A percentile compares a stretch with the other conserved stretches of the same genome.
Evolutionary conservation across 805 yeast species (phyloP).

Genomic region (Yamadazyma sp.): DNA sequence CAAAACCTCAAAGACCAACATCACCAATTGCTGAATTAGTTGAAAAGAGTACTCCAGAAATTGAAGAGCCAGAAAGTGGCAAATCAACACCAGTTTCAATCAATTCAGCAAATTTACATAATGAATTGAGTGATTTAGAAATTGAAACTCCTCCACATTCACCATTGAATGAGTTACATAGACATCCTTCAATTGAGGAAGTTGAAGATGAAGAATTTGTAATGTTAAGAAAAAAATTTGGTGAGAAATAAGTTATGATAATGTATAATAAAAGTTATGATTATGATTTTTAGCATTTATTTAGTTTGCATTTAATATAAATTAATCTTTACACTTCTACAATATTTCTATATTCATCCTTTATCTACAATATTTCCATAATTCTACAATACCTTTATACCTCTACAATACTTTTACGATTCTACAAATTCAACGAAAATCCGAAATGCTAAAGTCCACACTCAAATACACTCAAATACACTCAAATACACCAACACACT

Average conservation of each 20-base stretch:
- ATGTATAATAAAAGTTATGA: too few relatives aligned
- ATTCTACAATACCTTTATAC: too few relatives aligned
- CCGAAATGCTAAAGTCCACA: too few relatives aligned
- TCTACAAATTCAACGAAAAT: too few relatives aligned
- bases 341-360: too few relatives aligned
- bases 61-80: constrained; percentile 12
- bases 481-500: too few relatives aligned
- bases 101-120: constrained; percentile 8
- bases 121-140: constrained; percentile 7
- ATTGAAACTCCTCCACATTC: constrained; percentile 10
- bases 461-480: too few relatives aligned
- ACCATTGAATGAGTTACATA: constrained; percentile 15
- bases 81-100: constrained; percentile 11
- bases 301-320: too few relatives aligned
- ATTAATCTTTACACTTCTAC: too few relatives aligned
- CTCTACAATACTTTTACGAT: too few relatives aligned
- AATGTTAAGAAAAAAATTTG: constrained; percentile 37
- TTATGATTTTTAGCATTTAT: too few relatives aligned
- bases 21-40: constrained; percentile 13
- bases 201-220: constrained; percentile 38
- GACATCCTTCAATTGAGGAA: constrained; percentile 29
- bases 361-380: too few relatives aligned
- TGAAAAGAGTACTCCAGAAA: constrained; percentile 5
- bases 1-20: constrained; percentile 8
- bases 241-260: constrained; percentile 16